Evolutionary conservation across 495 filamentous ascomycete genomes (phyloP).

Genomic region (Penicillium pancosmium): DNA sequence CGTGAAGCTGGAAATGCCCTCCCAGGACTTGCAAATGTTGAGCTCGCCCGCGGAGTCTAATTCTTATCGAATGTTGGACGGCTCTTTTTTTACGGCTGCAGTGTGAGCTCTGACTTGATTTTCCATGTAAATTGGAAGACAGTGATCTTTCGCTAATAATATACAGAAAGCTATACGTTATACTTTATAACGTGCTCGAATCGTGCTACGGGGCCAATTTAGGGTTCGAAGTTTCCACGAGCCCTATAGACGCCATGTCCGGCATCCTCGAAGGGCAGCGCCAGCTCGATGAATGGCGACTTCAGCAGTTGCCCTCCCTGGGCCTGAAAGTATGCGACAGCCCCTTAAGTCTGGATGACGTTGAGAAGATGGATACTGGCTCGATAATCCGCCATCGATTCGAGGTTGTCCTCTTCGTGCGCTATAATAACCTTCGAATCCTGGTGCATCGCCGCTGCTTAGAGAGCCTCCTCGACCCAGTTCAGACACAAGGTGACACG

Average conservation of each 20-base stretch:
- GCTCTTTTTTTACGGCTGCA: conserved; percentile 36
- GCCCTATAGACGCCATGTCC: conserved; percentile 8
- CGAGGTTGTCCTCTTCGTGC: conserved; percentile 14
- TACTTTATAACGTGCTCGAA: conserved; percentile 35
- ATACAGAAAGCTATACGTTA: conserved; percentile 13
- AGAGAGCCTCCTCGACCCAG: conserved; percentile 17
- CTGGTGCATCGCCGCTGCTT: conserved; percentile 12
- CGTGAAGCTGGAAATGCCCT: conserved; percentile 35
- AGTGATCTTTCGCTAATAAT: not conserved
- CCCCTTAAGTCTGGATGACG: conserved; percentile 7
- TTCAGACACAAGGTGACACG: conserved; percentile 7
- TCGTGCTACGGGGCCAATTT: conserved; percentile 34
- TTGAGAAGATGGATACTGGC: conserved; percentile 4
- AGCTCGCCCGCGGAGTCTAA: conserved; percentile 1
- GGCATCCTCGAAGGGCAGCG: conserved; percentile 11
- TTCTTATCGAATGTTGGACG: conserved; percentile 6
- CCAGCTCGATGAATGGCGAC: conserved; percentile 9
- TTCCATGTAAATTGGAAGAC: not conserved
- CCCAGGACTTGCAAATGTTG: conserved; percentile 27
- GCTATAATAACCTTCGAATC: conserved; percentile 17
- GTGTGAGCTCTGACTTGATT: conserved; percentile 26
- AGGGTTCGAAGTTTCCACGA: conserved; percentile 20
- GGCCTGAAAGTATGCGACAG: conserved; percentile 10
- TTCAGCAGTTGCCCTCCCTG: conserved; percentile 13
- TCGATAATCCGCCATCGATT: conserved; percentile 13